Base-by-base conservation (phyloP, 495 filamentous ascomycete genomes). In the Apiosordaria backusii region DNA sequence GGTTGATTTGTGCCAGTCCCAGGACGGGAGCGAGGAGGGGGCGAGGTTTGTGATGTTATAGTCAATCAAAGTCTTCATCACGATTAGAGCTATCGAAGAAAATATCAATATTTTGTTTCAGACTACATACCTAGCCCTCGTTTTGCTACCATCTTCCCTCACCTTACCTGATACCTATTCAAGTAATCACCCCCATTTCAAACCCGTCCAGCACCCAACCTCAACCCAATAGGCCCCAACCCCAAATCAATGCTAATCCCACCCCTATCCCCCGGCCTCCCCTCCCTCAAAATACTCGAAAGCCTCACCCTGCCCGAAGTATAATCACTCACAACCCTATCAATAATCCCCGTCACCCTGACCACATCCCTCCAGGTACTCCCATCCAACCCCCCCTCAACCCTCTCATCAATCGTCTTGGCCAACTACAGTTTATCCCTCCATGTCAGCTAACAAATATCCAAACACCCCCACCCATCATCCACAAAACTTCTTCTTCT, bases 21-120 rank as follows among this genome's bases (percentile, higher is more conserved):
- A 18, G 5, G 19, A 4, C 22, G 57, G 57, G 59, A 58, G 18
- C 5, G 21, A 26, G 55, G 22, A 55, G n/a, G 18, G 57, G 10
- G 65, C 21, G 5, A 27, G 66, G 61, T 45, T 68, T n/a, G 27
- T 71, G 27, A 71, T 71, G 68, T n/a, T 72, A 16, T 68, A 64
- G 26, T 6, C 6, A 50, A 50, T 16, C 6, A 50, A 7, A 16
- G 40, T 5, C 4, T 35, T 35, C 9, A 25, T 10, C 16, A 45
- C 35, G 10, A 45, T 45, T 45, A 45, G 16, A 45, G 3, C 10
- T 7, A 10, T 6, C 29, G 1, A 45, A 45, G 16, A 18, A 13
- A 45, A 18, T 13, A 13, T 13, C 35, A 45, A 2, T 45, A 18
- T 18, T 45, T 18, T 45, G 35, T 15, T 45, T 45, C 35, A 45